Conservation (phyloP, 805 yeast species). For the Grigorovia jiainica region DNA sequence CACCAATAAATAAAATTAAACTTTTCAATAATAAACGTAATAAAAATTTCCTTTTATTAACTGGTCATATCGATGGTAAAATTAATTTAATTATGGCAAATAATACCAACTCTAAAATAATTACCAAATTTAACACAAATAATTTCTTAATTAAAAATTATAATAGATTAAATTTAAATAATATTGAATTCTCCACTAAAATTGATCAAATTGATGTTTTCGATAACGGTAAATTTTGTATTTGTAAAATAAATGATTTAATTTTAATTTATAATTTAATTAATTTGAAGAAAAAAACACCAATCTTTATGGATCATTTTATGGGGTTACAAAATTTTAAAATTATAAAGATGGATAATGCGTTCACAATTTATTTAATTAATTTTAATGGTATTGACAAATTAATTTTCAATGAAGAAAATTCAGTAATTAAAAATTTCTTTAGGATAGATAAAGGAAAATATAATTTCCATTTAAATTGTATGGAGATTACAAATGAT, state of each 20-base stretch:
- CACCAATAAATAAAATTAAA: conserved; percentile 8
- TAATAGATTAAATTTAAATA: no score
- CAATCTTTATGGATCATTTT: conserved; percentile 18
- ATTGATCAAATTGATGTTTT: conserved; percentile 15
- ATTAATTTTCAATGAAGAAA: background rate
- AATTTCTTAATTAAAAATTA: no score
- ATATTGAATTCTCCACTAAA: conserved; percentile 6
- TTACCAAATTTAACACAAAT: conserved; percentile 67
- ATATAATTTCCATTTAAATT: background rate
- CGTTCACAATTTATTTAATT: conserved; percentile 11
- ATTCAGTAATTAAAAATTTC: background rate
- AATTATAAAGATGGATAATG: conserved; percentile 15
- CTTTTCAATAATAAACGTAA: conserved; percentile 5
- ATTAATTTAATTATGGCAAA: conserved; percentile 59
- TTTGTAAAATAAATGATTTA: conserved; percentile 58
- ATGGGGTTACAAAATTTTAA: conserved; percentile 18
- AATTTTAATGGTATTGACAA: background rate
- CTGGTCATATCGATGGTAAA: conserved; percentile 72
- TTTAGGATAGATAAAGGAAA: no score
- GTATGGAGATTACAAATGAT: background rate
- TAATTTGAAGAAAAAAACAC: conserved; percentile 30
- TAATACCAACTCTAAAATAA: conserved; percentile 56
- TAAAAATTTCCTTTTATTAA: conserved; percentile 30
- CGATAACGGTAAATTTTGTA: conserved; percentile 30
- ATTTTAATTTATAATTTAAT: conserved; percentile 70